Percentiles rank a stretch among this genome's conserved stretches.
Conservation (phyloP, 129 eudicot species). For the Smallanthus sonchifolius region DNA sequence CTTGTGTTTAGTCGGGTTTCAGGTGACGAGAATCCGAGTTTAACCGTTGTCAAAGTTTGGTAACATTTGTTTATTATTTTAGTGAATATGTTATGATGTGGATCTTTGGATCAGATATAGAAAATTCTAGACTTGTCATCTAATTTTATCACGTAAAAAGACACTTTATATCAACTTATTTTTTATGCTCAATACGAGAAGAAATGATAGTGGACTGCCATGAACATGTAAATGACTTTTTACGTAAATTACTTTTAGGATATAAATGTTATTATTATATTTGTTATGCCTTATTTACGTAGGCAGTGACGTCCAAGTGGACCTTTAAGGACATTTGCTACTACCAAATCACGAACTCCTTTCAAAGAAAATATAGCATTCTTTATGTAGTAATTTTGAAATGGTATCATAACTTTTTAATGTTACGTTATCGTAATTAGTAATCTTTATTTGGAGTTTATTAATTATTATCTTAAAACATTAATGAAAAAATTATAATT, state of each 20-base stretch:
- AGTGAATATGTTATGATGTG: too few species aligned
- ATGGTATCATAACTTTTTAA: not conserved
- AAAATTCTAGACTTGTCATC: too few species aligned
- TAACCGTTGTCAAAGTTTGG: too few species aligned
- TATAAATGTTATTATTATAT: not conserved
- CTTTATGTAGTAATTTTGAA: not conserved
- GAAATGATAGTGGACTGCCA: too few species aligned
- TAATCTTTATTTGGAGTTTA: not conserved
- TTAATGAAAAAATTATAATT: not conserved
- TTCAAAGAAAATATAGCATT: not conserved
- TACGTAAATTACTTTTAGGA: too few species aligned
- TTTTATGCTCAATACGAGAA: not conserved
- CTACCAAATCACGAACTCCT: not conserved
- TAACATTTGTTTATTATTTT: too few species aligned
- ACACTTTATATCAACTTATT: not conserved
- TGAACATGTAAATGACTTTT: too few species aligned
- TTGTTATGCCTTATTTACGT: constrained; percentile 8
- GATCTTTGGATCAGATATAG: too few species aligned
- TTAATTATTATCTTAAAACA: not conserved
- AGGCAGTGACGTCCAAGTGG: constrained; percentile 24
- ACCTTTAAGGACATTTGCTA: not conserved
- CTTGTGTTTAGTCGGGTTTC: too few species aligned
- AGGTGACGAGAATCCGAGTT: too few species aligned
- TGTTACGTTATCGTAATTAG: not conserved
- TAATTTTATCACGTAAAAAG: too few species aligned